phyloP scores from a whole-genome alignment of 768 basidiomycete genomes.

The Podaxis carcinomalis region DNA sequence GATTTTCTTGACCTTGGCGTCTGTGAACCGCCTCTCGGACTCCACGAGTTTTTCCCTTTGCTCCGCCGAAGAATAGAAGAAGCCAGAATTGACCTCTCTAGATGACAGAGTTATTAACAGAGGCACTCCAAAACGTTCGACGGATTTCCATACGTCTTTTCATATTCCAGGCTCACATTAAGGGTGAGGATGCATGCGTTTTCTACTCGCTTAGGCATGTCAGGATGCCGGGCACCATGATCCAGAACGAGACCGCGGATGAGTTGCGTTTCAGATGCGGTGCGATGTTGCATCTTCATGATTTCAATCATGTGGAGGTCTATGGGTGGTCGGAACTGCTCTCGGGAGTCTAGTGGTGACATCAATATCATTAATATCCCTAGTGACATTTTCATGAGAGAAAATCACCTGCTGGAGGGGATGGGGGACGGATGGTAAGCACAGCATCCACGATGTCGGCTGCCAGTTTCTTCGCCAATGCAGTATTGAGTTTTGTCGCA shows the following conservation, averaged over 20 bases:
- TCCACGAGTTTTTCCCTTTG: conserved; percentile 99
- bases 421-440: conserved; percentile 73
- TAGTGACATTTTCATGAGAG: conserved; percentile 8
- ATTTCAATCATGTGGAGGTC: conserved; percentile 99
- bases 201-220: conserved; percentile 98
- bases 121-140: conserved; percentile 11
- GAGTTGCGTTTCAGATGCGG: conserved; percentile 94
- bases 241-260: conserved; percentile 94
- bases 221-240: conserved; percentile 95
- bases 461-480: conserved; percentile 82
- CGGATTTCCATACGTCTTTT: conserved; percentile 82
- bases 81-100: conserved; percentile 98
- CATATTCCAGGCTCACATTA: conserved; percentile 97
- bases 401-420: conserved; percentile 52
- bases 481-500: conserved; percentile 82
- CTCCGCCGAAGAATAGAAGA: conserved; percentile 98
- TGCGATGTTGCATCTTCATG: conserved; percentile 99
- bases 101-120: conserved; percentile 16
- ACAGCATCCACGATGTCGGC: conserved; percentile 96
- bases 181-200: conserved; percentile 93
- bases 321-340: conserved; percentile 82
- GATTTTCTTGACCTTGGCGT: conserved; percentile 92
- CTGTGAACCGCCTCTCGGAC: conserved; percentile 91
- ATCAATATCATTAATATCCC: neutral
- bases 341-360: conserved; percentile 43